Conservation (phyloP, 352 stramenopile species). For the Globisporangium nodosum region DNA sequence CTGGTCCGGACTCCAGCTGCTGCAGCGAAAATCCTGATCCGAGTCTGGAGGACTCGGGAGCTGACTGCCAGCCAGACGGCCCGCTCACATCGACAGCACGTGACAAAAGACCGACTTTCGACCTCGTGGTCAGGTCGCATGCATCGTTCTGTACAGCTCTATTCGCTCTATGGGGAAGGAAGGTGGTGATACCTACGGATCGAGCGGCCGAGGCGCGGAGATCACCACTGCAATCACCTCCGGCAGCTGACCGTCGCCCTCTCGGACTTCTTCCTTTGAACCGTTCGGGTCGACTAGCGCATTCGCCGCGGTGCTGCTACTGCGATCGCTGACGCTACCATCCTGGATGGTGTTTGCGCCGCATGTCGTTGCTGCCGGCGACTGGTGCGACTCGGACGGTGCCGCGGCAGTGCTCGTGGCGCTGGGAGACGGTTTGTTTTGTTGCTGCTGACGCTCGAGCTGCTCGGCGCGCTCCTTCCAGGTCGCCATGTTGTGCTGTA, state of each 20-base stretch:
- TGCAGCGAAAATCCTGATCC: not conserved
- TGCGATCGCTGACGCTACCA: not conserved
- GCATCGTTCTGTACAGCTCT: too few species aligned
- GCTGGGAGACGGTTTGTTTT: not conserved
- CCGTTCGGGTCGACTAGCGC: not conserved
- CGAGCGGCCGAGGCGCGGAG: not conserved
- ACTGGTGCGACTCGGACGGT: not conserved
- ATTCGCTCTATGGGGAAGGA: too few species aligned
- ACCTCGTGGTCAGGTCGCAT: too few species aligned
- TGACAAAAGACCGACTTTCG: too few species aligned
- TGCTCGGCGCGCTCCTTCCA: slow-evolving; percentile 29
- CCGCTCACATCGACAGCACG: too few species aligned
- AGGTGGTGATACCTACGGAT: not conserved
- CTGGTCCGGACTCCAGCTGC: too few species aligned
- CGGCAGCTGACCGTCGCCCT: not conserved
- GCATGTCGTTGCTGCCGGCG: too few species aligned
- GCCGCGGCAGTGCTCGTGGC: not conserved
- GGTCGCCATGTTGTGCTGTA: slow-evolving; percentile 39
- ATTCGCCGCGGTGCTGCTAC: not conserved
- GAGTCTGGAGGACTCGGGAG: not conserved
- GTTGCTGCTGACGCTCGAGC: slow-evolving; percentile 7
- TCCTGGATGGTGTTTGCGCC: not conserved
- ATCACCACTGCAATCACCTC: not conserved
- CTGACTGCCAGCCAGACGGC: too few species aligned
- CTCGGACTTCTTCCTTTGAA: not conserved